Evolutionary conservation across 805 yeast genomes (phyloP).

Genomic region (Jamesozyma spencerorum): DNA sequence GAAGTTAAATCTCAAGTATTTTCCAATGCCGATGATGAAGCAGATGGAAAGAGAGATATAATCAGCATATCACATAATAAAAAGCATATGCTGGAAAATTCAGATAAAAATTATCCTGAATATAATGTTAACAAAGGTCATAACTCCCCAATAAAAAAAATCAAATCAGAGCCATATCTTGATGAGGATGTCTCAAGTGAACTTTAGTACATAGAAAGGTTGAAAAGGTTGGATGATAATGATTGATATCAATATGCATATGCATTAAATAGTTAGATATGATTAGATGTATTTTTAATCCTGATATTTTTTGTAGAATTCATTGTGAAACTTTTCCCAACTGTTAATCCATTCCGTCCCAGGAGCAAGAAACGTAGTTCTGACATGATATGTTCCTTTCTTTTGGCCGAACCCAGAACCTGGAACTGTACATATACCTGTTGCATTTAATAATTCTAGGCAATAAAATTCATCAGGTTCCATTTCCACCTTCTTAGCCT

Average conservation of each 20-base stretch:
- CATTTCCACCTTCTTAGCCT: conserved; percentile 46
- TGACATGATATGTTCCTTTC: conserved; percentile 77
- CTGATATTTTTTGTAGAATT: conserved; percentile 52
- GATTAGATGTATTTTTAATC: conserved; percentile 8
- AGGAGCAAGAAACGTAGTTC: conserved; percentile 95
- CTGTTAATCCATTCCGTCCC: conserved; percentile 79
- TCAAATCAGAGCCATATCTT: too few relatives aligned
- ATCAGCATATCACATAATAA: too few relatives aligned
- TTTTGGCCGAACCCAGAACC: conserved; percentile 95
- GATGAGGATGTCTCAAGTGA: conserved; percentile 1
- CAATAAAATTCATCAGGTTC: conserved; percentile 86
- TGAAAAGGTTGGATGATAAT: neutral
- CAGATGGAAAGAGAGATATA: too few relatives aligned
- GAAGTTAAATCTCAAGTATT: too few relatives aligned
- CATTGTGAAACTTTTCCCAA: conserved; percentile 71
- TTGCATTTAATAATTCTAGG: conserved; percentile 64
- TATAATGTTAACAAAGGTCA: too few relatives aligned
- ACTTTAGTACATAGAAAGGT: neutral
- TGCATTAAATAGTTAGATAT: neutral
- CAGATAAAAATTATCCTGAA: too few relatives aligned
- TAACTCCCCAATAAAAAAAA: too few relatives aligned
- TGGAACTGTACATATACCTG: conserved; percentile 96
- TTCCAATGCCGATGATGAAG: too few relatives aligned
- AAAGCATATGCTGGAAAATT: too few relatives aligned
- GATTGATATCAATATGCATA: neutral